These are phyloP conservation scores for Trichosporon faecale DNA, from an alignment of 1,284 basidiomycete genomes.

Conservation along the genomic window DNA sequence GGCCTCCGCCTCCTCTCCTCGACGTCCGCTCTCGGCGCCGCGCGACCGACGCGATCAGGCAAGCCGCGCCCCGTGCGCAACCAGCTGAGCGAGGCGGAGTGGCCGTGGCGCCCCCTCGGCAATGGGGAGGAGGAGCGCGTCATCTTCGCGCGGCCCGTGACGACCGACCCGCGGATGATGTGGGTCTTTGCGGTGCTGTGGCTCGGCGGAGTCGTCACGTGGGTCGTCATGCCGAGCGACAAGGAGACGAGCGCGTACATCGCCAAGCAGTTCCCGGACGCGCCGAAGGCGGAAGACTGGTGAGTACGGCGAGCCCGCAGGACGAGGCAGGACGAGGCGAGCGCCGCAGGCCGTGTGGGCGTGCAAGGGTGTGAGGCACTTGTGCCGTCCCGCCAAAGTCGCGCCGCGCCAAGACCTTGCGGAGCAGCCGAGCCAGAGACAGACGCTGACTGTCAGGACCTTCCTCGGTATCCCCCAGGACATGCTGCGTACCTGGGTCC, in stretches of 20 bases:
- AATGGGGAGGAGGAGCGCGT: constrained; percentile 24
- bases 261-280: constrained; percentile 4
- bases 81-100: constrained; percentile 15
- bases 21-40: not conserved
- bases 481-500: constrained; percentile 13
- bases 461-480: constrained; percentile 17
- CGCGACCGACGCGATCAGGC: not conserved
- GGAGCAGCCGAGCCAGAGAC: not conserved
- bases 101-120: constrained; percentile 24
- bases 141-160: constrained; percentile 23
- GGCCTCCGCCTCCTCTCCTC: not conserved
- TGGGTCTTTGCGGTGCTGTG: constrained; percentile 18
- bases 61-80: no score
- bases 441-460: constrained; percentile 15
- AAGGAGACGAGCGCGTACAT: constrained; percentile 6
- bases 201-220: constrained; percentile 5
- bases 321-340: not conserved
- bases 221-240: constrained; percentile 13
- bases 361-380: no score
- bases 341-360: no score
- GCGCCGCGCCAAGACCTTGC: no score
- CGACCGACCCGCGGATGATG: constrained; percentile 8
- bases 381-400: not conserved
- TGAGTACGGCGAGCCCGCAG: constrained; percentile 3
- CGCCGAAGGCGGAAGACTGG: constrained; percentile 4